These are phyloP conservation scores for Przewalskia tangutica DNA, from an alignment of 257 asterid genomes.

Conservation along the genomic window DNA sequence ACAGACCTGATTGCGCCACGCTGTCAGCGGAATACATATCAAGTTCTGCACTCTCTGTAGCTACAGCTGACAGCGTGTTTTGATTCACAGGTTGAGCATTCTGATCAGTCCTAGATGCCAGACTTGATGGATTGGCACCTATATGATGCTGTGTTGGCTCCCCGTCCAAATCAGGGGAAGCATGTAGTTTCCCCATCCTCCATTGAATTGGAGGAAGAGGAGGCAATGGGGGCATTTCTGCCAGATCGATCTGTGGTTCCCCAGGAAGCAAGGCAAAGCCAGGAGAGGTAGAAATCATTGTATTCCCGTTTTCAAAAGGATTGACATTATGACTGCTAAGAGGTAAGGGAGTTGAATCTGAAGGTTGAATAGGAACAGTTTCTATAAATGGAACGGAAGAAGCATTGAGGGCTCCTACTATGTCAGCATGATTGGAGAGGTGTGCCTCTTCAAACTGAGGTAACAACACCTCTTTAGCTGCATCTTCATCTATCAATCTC, in stretches of 20 bases:
- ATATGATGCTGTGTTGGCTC: conserved; percentile 14
- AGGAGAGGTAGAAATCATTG: conserved; percentile 23
- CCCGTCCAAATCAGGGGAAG: conserved; percentile 23
- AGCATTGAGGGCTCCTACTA: conserved; percentile 13
- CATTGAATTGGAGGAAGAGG: conserved; percentile 97
- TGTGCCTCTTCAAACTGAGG: conserved; percentile 16
- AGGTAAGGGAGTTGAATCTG: conserved; percentile 23
- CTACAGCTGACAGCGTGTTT: not conserved
- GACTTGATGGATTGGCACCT: not conserved
- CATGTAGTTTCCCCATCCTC: conserved; percentile 63
- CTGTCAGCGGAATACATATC: not conserved
- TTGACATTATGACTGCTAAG: conserved; percentile 14
- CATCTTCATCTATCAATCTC: conserved; percentile 16
- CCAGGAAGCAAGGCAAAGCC: conserved; percentile 20
- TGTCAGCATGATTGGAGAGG: conserved; percentile 17
- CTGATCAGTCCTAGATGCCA: conserved; percentile 9
- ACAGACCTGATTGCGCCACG: not conserved
- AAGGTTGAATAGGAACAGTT: conserved; percentile 18
- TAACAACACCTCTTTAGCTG: conserved; percentile 18
- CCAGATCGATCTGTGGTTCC: conserved; percentile 28
- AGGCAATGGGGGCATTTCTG: conserved; percentile 74
- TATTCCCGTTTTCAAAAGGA: conserved; percentile 21
- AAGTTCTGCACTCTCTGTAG: conserved; percentile 3
- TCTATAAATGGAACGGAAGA: conserved; percentile 15
- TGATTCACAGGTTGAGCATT: conserved; percentile 14